Conservation (phyloP, 495 filamentous ascomycete genomes). For the Xylaria venustula region DNA sequence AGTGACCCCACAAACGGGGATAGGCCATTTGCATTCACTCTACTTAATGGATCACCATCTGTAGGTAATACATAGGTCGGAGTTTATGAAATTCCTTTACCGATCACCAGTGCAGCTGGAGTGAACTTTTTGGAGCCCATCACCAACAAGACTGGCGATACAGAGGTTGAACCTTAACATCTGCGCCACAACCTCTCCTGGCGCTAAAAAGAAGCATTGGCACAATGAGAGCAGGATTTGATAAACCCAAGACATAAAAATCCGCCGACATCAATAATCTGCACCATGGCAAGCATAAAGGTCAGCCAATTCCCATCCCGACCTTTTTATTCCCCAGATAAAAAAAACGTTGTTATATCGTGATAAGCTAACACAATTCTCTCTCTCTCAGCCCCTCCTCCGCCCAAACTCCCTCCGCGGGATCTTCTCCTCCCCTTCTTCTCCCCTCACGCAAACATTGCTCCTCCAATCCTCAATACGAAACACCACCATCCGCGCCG, state of each 20-base stretch:
- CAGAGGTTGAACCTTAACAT: background rate
- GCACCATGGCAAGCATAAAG: conserved; percentile 29
- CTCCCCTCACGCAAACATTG: background rate
- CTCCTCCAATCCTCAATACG: conserved; percentile 21
- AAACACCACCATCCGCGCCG: conserved; percentile 22
- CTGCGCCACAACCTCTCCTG: background rate
- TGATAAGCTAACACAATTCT: background rate
- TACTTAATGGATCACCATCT: too few species aligned
- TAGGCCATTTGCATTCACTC: too few species aligned
- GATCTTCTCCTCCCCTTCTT: conserved; percentile 3
- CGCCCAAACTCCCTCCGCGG: conserved; percentile 24
- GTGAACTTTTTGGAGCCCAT: conserved; percentile 22
- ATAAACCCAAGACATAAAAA: background rate
- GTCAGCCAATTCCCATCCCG: conserved; percentile 12
- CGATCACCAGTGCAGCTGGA: conserved; percentile 15
- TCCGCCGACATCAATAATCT: too few species aligned
- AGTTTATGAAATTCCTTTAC: conserved; percentile 27
- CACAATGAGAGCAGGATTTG: background rate
- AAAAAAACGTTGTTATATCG: background rate
- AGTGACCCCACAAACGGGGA: too few species aligned
- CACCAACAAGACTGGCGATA: conserved; percentile 4
- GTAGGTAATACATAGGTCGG: conserved; percentile 18
- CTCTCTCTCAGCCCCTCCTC: conserved; percentile 15
- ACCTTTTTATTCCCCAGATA: background rate
- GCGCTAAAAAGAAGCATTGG: background rate